These are phyloP conservation scores for Phaeodactylum tricornutum DNA, from an alignment of 108 stramenopile genomes.

Conservation along the genomic window DNA sequence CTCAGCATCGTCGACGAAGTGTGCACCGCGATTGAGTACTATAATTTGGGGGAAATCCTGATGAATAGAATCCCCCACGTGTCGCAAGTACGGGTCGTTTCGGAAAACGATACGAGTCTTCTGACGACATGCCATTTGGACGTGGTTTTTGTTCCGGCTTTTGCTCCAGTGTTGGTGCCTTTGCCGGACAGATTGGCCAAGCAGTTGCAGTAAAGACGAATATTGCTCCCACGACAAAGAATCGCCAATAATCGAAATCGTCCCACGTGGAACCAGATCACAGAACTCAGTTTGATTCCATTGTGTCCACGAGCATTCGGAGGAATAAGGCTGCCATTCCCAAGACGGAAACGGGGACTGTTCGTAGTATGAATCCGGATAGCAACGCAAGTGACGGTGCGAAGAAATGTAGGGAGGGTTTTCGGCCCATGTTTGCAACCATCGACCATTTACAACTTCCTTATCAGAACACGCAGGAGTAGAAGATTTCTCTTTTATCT, in stretches of 20 bases:
- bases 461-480: slow-evolving; percentile 21
- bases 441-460: slow-evolving; percentile 17
- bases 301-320: too few relatives aligned
- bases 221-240: slow-evolving; percentile 41
- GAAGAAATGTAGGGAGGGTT: slow-evolving; percentile 14
- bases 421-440: slow-evolving; percentile 6
- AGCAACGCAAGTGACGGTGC: slow-evolving; percentile 21
- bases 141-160: slow-evolving; percentile 5
- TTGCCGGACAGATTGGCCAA: slow-evolving; percentile 18
- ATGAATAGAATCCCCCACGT: slow-evolving; percentile 14
- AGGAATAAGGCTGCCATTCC: slow-evolving; percentile 10
- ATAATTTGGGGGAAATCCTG: slow-evolving; percentile 23
- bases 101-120: slow-evolving; percentile 17
- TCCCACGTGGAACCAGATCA: slow-evolving; percentile 10
- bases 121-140: slow-evolving; percentile 17
- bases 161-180: slow-evolving; percentile 11
- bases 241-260: slow-evolving; percentile 35
- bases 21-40: slow-evolving; percentile 43
- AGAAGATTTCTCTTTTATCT: too few relatives aligned
- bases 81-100: slow-evolving; percentile 20
- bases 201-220: slow-evolving; percentile 19
- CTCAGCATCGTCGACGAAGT: slow-evolving; percentile 21
- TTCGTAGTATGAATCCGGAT: slow-evolving; percentile 14
- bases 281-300: slow-evolving; percentile 27
- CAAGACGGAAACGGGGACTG: slow-evolving; percentile 6